Evolutionary conservation across 257 asterid species (phyloP), one percentile per base, ranked within the genome.

Genomic region (Solanum arcanum): DNA sequence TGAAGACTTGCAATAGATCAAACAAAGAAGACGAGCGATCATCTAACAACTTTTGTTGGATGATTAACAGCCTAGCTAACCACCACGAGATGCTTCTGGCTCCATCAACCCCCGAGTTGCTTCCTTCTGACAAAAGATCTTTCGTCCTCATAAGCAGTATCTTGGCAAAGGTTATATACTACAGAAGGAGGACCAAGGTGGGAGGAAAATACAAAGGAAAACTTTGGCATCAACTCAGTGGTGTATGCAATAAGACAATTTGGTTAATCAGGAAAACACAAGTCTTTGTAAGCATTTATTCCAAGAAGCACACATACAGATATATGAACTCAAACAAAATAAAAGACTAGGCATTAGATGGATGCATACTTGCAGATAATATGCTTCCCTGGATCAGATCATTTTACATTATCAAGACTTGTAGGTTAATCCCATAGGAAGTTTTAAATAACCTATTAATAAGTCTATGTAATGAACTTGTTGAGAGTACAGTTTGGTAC

Each of bases 41-140:
- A 88, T 93, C 97, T 92, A 97, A 90, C 91, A 97, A 84, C 86
- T 90, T 96, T 94, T 97, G 99, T 86, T 97, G 99, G 91, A 94
- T 39, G 94, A 93, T 93, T 69, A 96, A 86, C 90, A 93, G 86
- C 92, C 99, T 93, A 81, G 93, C 94, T 87, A 96, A 88, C 99
- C 99, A 97, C 99, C 99, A 97, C 29, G 97, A 86, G 39, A 93
- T 89, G 92, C 95, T 97, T 91, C 68, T 73, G 44, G 69, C 91
- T 93, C 83, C 93, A 88, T 83, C 93, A 94, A 89, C 90, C 91
- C 52, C 82, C 20, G 73, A 52, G 69, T 92, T 31, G 37, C 83
- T 87, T 88, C 92, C 92, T 90, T 93, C 94, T 86, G 90, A 90
- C 89, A 94, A 91, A 86, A 93, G 86, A 93, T 96, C 99, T 90